phyloP scores from a whole-genome alignment of 805 yeast genomes.

The Candida maesae region DNA sequence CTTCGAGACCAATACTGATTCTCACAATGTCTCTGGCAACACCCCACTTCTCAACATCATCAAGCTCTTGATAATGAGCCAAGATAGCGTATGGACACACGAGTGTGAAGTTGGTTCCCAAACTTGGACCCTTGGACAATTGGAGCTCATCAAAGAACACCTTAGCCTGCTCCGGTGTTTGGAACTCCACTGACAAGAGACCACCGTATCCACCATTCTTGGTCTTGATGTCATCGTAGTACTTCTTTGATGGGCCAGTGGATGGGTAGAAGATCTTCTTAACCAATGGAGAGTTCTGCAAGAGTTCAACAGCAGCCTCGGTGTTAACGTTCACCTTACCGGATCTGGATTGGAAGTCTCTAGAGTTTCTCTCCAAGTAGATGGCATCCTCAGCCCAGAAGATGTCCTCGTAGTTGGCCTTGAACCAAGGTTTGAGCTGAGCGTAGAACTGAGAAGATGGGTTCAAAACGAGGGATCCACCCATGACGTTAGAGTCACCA shows the following conservation, averaged over 20 bases:
- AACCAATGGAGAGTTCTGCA: conserved; percentile 46
- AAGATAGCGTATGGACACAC: conserved; percentile 88
- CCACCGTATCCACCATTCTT: conserved; percentile 86
- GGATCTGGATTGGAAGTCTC: conserved; percentile 75
- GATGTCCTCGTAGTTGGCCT: conserved; percentile 60
- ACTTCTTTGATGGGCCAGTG: conserved; percentile 43
- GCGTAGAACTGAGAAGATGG: conserved; percentile 52
- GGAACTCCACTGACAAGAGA: conserved; percentile 68
- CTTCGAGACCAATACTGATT: conserved; percentile 84
- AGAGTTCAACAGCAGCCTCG: conserved; percentile 48
- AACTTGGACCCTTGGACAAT: conserved; percentile 83
- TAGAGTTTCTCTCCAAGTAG: conserved; percentile 84
- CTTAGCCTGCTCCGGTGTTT: conserved; percentile 58
- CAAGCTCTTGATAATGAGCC: conserved; percentile 81
- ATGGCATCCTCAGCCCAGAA: conserved; percentile 96
- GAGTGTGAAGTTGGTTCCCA: conserved; percentile 85
- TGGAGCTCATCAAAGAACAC: conserved; percentile 68
- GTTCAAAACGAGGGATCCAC: conserved; percentile 81
- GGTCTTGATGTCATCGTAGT: conserved; percentile 72
- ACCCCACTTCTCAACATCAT: conserved; percentile 77
- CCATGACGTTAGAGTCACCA: conserved; percentile 95
- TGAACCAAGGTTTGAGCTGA: conserved; percentile 45
- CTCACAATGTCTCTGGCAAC: conserved; percentile 75
- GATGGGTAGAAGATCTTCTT: conserved; percentile 72
- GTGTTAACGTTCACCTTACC: conserved; percentile 51